Conservation (phyloP, 164 flowering plant genomes). For the Echeveria elegans region DNA sequence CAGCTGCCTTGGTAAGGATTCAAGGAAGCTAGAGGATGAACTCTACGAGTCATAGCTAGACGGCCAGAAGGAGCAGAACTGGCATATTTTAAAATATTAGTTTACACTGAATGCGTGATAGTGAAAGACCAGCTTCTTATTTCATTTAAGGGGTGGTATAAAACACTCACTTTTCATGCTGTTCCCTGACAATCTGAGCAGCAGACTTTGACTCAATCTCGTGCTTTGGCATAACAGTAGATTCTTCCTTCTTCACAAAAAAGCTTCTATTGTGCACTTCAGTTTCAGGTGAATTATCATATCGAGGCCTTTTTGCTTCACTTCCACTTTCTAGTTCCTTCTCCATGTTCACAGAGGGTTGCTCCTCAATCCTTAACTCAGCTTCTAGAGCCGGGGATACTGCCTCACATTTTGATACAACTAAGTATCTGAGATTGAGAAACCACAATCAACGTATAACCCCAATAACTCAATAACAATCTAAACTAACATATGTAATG, state of each 20-base stretch:
- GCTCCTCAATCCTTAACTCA: background rate
- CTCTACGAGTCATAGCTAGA: background rate
- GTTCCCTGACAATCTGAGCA: background rate
- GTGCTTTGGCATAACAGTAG: background rate
- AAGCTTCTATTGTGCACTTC: background rate
- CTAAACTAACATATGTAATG: background rate
- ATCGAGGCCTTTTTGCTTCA: background rate
- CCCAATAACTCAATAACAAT: background rate
- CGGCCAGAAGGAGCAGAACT: background rate
- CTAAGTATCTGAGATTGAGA: background rate
- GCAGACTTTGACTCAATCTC: background rate
- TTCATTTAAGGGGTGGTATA: background rate
- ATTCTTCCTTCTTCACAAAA: background rate
- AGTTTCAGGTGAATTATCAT: background rate
- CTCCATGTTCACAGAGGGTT: background rate
- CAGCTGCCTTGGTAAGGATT: background rate
- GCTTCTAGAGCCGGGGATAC: background rate
- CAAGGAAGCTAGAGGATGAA: background rate
- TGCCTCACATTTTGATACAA: background rate
- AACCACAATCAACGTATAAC: background rate
- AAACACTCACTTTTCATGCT: background rate
- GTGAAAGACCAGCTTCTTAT: background rate
- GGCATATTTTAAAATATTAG: background rate
- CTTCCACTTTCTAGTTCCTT: background rate
- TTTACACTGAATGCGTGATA: background rate